phyloP scores from a whole-genome alignment of 2,329 filamentous ascomycete genomes.

The Raffaelea ambrosiae region DNA sequence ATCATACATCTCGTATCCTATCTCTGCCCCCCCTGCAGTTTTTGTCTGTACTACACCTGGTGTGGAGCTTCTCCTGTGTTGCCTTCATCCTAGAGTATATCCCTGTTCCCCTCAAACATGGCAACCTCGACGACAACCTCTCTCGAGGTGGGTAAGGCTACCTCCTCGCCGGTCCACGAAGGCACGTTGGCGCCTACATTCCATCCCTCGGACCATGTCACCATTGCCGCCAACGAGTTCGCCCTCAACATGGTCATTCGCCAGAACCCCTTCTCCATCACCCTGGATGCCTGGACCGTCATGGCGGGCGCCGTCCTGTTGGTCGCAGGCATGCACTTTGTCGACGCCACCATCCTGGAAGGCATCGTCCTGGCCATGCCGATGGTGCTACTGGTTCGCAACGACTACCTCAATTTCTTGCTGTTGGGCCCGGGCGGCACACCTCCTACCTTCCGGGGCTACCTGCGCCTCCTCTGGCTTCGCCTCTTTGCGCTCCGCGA shows the following conservation, averaged over 20 bases:
- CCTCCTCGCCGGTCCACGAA: background rate
- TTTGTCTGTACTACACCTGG: too few relatives aligned
- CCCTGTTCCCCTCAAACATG: background rate
- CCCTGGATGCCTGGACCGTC: slow-evolving; percentile 41
- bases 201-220: background rate
- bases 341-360: slow-evolving; percentile 39
- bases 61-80: too few relatives aligned
- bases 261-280: slow-evolving; percentile 43
- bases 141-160: background rate
- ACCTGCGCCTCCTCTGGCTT: slow-evolving; percentile 66
- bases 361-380: slow-evolving; percentile 42
- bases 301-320: slow-evolving; percentile 35
- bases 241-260: slow-evolving; percentile 34
- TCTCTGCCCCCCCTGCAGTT: too few relatives aligned
- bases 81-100: too few relatives aligned
- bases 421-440: slow-evolving; percentile 74
- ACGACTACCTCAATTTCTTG: slow-evolving; percentile 69
- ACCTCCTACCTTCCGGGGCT: slow-evolving; percentile 63
- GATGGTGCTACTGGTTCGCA: slow-evolving; percentile 44
- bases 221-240: slow-evolving; percentile 11
- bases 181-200: background rate
- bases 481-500: slow-evolving; percentile 63
- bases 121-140: background rate
- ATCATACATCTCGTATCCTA: too few relatives aligned
- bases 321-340: slow-evolving; percentile 42